Conservation (phyloP, 768 basidiomycete species). For the Chlorophyllum brunneum region DNA sequence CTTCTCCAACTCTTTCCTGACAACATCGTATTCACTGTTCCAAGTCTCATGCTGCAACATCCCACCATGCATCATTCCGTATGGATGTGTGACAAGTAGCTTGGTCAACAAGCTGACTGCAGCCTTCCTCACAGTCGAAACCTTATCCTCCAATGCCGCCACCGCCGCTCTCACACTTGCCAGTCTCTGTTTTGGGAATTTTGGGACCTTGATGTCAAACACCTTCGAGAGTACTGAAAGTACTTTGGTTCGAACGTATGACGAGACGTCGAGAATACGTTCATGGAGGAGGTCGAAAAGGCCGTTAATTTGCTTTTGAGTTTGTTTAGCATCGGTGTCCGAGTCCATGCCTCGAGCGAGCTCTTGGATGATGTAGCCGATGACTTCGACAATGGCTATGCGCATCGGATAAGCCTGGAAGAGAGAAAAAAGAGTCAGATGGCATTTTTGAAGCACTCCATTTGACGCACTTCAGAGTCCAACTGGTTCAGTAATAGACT, state of each 20-base stretch:
- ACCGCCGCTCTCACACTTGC: constrained; percentile 74
- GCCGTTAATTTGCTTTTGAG: constrained; percentile 70
- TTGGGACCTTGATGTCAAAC: constrained; percentile 61
- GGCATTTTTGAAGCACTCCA: not conserved
- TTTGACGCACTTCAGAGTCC: constrained; percentile 75
- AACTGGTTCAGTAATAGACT: constrained; percentile 79
- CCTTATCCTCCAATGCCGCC: constrained; percentile 85
- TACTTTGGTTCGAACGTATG: constrained; percentile 90
- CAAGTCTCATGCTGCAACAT: constrained; percentile 68
- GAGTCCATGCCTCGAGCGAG: constrained; percentile 54
- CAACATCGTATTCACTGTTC: constrained; percentile 64
- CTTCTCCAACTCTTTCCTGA: constrained; percentile 61
- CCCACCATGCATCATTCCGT: constrained; percentile 80
- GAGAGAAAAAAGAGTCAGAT: not conserved
- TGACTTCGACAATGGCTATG: constrained; percentile 87
- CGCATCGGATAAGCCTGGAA: constrained; percentile 92
- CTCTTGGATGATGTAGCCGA: constrained; percentile 82
- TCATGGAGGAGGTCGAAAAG: constrained; percentile 84
- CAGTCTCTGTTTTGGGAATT: constrained; percentile 85
- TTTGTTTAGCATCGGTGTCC: constrained; percentile 44
- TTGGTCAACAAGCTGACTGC: constrained; percentile 73
- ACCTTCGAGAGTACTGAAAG: constrained; percentile 72
- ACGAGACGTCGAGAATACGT: constrained; percentile 83
- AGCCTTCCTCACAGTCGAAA: constrained; percentile 79
- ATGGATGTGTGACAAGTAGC: constrained; percentile 85